Percentiles rank a stretch among this genome's conserved stretches.
Conservation (phyloP, 352 stramenopile species). For the Globisporangium solare region DNA sequence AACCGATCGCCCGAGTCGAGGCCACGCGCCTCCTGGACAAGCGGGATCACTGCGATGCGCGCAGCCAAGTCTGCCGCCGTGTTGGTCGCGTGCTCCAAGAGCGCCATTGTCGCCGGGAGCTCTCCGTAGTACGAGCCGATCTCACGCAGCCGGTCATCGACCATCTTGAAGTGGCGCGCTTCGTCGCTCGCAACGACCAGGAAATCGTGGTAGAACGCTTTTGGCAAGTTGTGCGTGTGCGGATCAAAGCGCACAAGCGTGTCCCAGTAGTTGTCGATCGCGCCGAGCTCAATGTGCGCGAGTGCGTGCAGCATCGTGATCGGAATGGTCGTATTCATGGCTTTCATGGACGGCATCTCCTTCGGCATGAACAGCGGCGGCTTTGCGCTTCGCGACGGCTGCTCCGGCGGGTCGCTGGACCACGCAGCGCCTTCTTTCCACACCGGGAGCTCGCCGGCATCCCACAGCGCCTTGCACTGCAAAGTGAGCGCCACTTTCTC, state of each 20-base stretch:
- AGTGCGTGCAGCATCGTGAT: constrained; percentile 78
- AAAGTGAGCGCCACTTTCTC: constrained; percentile 66
- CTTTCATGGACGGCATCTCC: constrained; percentile 65
- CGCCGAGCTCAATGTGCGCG: constrained; percentile 83
- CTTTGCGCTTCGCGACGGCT: constrained; percentile 40
- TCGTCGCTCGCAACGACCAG: constrained; percentile 67
- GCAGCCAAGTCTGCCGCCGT: constrained; percentile 59
- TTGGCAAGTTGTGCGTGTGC: constrained; percentile 31
- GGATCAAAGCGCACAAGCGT: constrained; percentile 81
- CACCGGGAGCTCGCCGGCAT: constrained; percentile 30
- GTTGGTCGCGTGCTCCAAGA: constrained; percentile 74
- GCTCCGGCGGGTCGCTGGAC: constrained; percentile 27
- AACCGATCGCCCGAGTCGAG: constrained; percentile 74
- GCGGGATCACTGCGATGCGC: constrained; percentile 70
- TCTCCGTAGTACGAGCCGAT: constrained; percentile 63
- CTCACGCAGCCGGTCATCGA: constrained; percentile 56
- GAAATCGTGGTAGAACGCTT: constrained; percentile 74
- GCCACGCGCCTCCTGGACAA: constrained; percentile 76
- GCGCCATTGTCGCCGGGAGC: constrained; percentile 55
- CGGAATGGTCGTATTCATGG: constrained; percentile 54
- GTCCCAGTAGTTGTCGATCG: constrained; percentile 88
- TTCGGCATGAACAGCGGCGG: constrained; percentile 63
- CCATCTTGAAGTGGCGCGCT: constrained; percentile 74
- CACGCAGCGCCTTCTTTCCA: constrained; percentile 28
- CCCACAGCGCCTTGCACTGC: constrained; percentile 47